Conservation (phyloP, 768 basidiomycete genomes). For the Lentinula aciculospora region DNA sequence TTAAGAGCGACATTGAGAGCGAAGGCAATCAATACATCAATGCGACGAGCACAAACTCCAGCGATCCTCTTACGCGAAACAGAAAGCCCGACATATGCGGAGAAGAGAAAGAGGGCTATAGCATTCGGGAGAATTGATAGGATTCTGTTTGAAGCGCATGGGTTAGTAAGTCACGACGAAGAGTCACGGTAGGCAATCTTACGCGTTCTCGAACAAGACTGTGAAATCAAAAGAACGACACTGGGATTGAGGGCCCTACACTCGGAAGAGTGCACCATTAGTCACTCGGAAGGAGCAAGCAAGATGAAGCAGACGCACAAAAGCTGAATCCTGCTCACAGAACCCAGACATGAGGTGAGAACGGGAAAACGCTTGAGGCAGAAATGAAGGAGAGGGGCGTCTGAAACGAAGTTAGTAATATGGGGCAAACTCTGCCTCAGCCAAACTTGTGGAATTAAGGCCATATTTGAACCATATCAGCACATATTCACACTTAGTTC, state of each 20-base stretch:
- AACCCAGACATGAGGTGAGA: not conserved
- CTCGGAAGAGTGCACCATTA: not conserved
- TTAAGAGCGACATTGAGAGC: not conserved
- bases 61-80: not conserved
- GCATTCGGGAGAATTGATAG: not conserved
- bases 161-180: not conserved
- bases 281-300: no score
- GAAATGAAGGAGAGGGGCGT: not conserved
- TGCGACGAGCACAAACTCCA: not conserved
- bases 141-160: not conserved
- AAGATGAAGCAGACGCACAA: not conserved
- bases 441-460: no score
- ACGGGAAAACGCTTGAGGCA: not conserved
- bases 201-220: not conserved
- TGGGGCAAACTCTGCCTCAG: no score
- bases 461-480: no score
- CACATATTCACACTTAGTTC: no score
- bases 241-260: not conserved
- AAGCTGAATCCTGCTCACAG: not conserved
- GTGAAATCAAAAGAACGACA: not conserved
- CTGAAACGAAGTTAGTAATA: no score
- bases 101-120: not conserved
- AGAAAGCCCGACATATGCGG: constrained; percentile 1
- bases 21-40: not conserved
- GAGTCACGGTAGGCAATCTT: not conserved